These are phyloP conservation scores for Ganoderma sp. DNA, from an alignment of 1,284 basidiomycete species.

Conservation along the genomic window DNA sequence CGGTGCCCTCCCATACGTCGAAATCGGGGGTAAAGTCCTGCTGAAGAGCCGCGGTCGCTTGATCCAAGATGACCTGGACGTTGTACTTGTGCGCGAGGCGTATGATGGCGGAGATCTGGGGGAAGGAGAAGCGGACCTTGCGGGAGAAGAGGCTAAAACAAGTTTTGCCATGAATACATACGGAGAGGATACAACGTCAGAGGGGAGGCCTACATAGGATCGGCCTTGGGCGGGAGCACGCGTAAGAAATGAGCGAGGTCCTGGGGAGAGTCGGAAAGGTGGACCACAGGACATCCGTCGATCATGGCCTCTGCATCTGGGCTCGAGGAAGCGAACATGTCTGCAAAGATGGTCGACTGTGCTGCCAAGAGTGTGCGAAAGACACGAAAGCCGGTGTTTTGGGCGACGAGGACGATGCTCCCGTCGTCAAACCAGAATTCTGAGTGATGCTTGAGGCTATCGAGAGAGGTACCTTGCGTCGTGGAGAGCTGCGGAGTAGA, in stretches of 20 bases:
- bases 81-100: constrained; percentile 9
- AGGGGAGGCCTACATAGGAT: neutral
- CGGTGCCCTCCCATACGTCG: neutral
- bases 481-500: too few relatives aligned
- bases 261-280: constrained; percentile 20
- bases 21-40: neutral
- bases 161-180: neutral
- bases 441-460: too few relatives aligned
- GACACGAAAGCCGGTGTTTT: constrained; percentile 15
- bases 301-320: constrained; percentile 12
- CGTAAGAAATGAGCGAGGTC: constrained; percentile 17
- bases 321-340: constrained; percentile 23
- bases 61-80: neutral
- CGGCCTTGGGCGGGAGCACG: neutral
- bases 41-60: neutral
- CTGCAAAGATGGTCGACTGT: constrained; percentile 27
- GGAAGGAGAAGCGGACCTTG: neutral
- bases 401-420: constrained; percentile 15
- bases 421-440: constrained; percentile 17
- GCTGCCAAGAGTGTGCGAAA: constrained; percentile 22
- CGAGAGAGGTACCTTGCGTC: too few relatives aligned
- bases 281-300: constrained; percentile 28
- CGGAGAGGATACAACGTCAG: neutral
- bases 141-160: too few relatives aligned
- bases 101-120: neutral